phyloP scores from a whole-genome alignment of 139 green algal species.

The Spirogloea muscicola region DNA sequence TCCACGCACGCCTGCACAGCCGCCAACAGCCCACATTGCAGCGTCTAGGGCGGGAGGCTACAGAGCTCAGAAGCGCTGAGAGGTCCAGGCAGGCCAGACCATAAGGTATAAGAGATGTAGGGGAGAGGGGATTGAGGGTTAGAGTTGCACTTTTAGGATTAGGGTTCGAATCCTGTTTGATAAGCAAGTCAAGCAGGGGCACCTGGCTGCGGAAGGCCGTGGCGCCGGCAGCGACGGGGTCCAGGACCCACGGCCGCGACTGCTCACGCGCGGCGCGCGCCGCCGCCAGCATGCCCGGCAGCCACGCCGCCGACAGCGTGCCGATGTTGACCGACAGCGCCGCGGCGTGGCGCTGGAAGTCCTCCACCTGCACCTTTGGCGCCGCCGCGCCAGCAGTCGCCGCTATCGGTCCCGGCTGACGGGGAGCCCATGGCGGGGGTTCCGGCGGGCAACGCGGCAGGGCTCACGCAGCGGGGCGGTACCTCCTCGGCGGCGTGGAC shows the following conservation, averaged over 20 bases:
- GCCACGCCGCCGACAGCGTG: slow-evolving; percentile 15
- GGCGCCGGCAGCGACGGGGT: slow-evolving; percentile 25
- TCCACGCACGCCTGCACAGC: slow-evolving; percentile 25
- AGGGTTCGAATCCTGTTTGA: neutral
- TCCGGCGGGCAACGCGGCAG: neutral
- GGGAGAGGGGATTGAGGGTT: slow-evolving; percentile 2
- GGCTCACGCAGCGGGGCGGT: neutral
- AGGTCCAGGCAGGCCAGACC: no score
- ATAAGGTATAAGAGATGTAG: no score
- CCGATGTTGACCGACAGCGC: slow-evolving; percentile 30
- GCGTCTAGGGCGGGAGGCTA: no score
- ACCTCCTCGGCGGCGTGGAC: slow-evolving; percentile 20
- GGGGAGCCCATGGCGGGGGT: neutral
- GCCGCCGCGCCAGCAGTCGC: neutral
- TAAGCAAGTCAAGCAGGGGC: neutral
- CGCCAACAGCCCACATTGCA: neutral
- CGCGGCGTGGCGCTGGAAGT: slow-evolving; percentile 16
- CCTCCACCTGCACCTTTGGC: slow-evolving; percentile 23
- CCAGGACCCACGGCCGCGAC: slow-evolving; percentile 33
- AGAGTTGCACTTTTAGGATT: neutral
- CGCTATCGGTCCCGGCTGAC: neutral
- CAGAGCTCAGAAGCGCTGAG: no score
- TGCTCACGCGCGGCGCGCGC: neutral
- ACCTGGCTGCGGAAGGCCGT: slow-evolving; percentile 34
- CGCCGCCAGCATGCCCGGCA: slow-evolving; percentile 13